Base-by-base conservation (phyloP, 1,284 basidiomycete genomes). In the Cronartium ribicola region DNA sequence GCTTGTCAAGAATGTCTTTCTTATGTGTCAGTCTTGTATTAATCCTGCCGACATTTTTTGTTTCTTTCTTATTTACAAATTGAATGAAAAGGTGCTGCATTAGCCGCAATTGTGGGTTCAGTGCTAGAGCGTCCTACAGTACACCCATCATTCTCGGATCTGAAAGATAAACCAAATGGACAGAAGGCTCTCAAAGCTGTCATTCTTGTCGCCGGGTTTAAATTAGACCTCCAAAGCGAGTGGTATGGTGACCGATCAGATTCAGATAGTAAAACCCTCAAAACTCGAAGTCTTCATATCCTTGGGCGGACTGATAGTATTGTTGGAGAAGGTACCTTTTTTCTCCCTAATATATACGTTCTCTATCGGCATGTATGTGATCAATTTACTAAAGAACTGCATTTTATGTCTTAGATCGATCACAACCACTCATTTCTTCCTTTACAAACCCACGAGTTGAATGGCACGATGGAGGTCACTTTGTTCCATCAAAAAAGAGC, bases 171-270 rank as follows among this genome's bases (percentile, higher is more conserved):
- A 36, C 43, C 71, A 1, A 46, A 62, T 22, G 43, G 40, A 7
- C 71, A 74, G 36, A 46, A 60, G 37, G 51, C 71, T 51, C 63
- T 74, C 37, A 74, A 66, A 67, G 71, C 71, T 13, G 71, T 66
- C 17, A 61, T 74, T 17, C 63, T 74, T 10, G 65, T 74, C 36
- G 40, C 71, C 39, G 71, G 71, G 8, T 74, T 74, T 44, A 20
- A 48, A 39, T 37, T 67, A 10, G 20, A 60, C 4, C 43, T 62
- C 2, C 64, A 41, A 29, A 41, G 36, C 29, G 55, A 44, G 29
- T 67, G 64, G 64, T 29, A 51, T 29, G 46, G 59, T 37, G 29
- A 44, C n/a, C 39, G 55, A 22, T 39, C 57, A 11, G 71, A 46
- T 1, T 37, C 13, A 51, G 10, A 51, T 37, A 60, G 22, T n/a